Evolutionary conservation across 2,329 filamentous ascomycete genomes (phyloP), one percentile per base, ranked within the genome.

Genomic region (Colletotrichum tofieldiae): DNA sequence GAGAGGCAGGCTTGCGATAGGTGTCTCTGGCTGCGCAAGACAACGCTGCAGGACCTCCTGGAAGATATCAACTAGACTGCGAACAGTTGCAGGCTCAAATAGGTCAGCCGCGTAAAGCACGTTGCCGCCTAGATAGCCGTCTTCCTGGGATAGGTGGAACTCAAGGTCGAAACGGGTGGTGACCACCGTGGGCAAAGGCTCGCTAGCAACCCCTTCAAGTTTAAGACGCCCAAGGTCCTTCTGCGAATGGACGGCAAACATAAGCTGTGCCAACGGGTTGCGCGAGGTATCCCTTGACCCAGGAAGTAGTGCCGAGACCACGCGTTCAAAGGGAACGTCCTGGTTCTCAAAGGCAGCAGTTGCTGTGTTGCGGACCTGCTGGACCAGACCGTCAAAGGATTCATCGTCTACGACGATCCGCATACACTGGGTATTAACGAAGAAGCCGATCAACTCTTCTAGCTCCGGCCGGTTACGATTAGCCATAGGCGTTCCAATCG

Each of bases 401-500:
- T 58, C 43, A 65, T 58, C 41, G 0, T 73, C 47, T 8, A 79
- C 16, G 1, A 29, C 55, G 47, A 78, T 67, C n/a, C 77, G 69
- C 29, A 79, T 74, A 16, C 77, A 77, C 43, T 79, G 78, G 0
- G 74, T 66, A 39, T 78, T 78, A 55, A 78, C 78, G 20, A 79
- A 78, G 71, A 77, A 77, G 1, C 76, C 78, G 39, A 73, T 68
- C 18, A 73, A 29, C 18, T 67, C 47, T 41, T 72, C 58, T 1
- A 73, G 16, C 20, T 73, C 72, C 18, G 45, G 41, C 14, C 63
- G 62, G 41, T 67, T 45, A 2, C 72, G 56, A 1, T 59, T 66
- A 0, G 72, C 69, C 16, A 47, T 65, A 8, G 68, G 52, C 0
- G 60, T 55, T 18, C 77, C 78, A 3, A 80, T 73, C 0, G 71